Evolutionary conservation across 1,284 basidiomycete species (phyloP), one percentile per base, ranked within the genome.

Genomic region (Moesziomyces aphidis): DNA sequence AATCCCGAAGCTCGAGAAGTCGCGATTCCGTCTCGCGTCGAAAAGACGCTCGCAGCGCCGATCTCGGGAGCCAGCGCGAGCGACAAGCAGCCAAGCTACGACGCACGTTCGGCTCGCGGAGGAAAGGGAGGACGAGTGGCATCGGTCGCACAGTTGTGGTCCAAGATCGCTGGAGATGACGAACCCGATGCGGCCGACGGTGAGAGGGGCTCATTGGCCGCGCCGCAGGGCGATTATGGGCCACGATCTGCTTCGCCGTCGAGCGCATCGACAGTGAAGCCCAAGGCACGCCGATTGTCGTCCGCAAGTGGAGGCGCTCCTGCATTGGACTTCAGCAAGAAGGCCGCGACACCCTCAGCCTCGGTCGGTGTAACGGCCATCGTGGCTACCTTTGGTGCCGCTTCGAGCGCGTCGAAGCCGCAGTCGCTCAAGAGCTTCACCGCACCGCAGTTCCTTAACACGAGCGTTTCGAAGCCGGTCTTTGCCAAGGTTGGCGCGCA

Each of bases 91-190:
- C 13, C 31, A 4, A 31, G 71, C 13, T 92, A 93, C 80, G 90
- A 93, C 77, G 84, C 91, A 22, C 89, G 90, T 6, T 92, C 91
- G 44, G 92, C 91, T 11, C 88, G 92, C 24, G 92, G 92, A 3
- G 92, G 92, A 2, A 86, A 88, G 54, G 92, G 92, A 1, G 92
- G 92, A 11, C 88, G 89, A 55, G 92, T 93, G 17, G 87, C 91
- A 2, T 87, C 91, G 6, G 91, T 92, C 2, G 89, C 91, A 1
- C 88, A 90, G 5, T 86, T 93, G 24, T 93, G 92, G 91, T 89
- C 90, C 26, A 75, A 69, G 45, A 83, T 78, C 24, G 76, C 73
- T 8, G 73, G 72, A 6, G 77, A 76, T 21, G 73, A 62, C 8
- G 74, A 73, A 13, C 58, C 31, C 4, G 45, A 31, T 5, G 23